Evolutionary conservation across 2,329 filamentous ascomycete species (phyloP).

Genomic region (Trichoderma lentiforme): DNA sequence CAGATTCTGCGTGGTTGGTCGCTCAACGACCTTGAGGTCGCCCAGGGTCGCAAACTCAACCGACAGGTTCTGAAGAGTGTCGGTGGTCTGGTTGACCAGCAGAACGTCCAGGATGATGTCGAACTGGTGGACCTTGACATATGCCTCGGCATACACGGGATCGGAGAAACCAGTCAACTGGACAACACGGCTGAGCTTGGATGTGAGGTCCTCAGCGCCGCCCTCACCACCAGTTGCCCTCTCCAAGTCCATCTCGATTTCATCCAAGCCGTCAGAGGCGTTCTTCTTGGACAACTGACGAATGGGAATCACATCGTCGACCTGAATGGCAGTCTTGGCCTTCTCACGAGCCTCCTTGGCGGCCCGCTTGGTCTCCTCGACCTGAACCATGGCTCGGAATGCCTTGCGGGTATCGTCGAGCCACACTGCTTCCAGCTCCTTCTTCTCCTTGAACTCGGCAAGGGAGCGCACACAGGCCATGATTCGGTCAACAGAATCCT

Average conservation of each 20-base stretch:
- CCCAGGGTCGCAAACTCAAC: conserved; percentile 98
- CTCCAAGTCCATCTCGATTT: conserved; percentile 86
- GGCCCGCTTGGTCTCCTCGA: conserved; percentile 96
- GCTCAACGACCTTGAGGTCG: conserved; percentile 95
- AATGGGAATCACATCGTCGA: conserved; percentile 92
- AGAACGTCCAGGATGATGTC: conserved; percentile 97
- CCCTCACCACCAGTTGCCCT: conserved; percentile 90
- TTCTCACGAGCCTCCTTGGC: conserved; percentile 90
- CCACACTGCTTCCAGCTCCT: conserved; percentile 89
- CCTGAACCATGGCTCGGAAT: conserved; percentile 94
- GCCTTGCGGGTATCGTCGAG: conserved; percentile 92
- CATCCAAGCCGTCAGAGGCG: conserved; percentile 73
- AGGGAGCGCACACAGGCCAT: conserved; percentile 96
- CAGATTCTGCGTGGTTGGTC: conserved; percentile 92
- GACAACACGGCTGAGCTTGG: conserved; percentile 92
- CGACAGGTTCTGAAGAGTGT: conserved; percentile 93
- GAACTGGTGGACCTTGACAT: conserved; percentile 98
- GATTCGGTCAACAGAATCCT: conserved; percentile 96
- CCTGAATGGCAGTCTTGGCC: conserved; percentile 89
- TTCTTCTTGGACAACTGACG: conserved; percentile 93
- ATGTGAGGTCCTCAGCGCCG: conserved; percentile 77
- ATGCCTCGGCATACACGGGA: conserved; percentile 96
- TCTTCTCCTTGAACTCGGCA: conserved; percentile 83
- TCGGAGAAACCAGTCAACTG: conserved; percentile 98
- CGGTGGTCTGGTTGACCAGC: conserved; percentile 93